A percentile compares a stretch with the other conserved stretches of the same genome.
Evolutionary conservation across 2,329 filamentous ascomycete genomes (phyloP).

Genomic region (Calonectria hongkongensis): DNA sequence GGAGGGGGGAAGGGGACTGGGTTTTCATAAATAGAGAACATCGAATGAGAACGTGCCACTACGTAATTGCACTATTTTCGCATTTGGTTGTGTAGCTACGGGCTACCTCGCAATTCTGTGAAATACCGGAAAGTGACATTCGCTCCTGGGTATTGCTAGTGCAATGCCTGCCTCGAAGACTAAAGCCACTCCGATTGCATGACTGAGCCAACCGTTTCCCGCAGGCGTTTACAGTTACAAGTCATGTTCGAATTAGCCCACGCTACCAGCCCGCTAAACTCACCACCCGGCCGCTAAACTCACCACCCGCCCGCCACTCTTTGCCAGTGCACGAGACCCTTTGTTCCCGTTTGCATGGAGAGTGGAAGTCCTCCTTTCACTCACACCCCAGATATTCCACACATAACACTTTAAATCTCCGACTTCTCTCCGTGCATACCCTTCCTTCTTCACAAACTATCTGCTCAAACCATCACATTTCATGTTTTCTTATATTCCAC

Average conservation of each 20-base stretch:
- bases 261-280: not conserved
- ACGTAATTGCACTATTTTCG: too few relatives aligned
- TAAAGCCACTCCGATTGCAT: not conserved
- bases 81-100: too few relatives aligned
- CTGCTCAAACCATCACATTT: not conserved
- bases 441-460: too few relatives aligned
- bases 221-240: slow-evolving; percentile 5
- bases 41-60: not conserved
- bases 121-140: too few relatives aligned
- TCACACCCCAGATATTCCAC: slow-evolving; percentile 10
- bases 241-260: not conserved
- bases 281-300: not conserved
- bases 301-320: slow-evolving; percentile 2
- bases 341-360: not conserved
- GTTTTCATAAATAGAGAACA: too few relatives aligned
- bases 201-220: not conserved
- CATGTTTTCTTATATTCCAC: not conserved
- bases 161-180: not conserved
- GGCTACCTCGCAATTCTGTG: too few relatives aligned
- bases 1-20: too few relatives aligned
- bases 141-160: too few relatives aligned
- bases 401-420: slow-evolving; percentile 4
- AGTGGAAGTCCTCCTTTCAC: not conserved
- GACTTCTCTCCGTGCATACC: not conserved
- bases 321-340: not conserved